Base-by-base conservation (phyloP, 345 rosid species). In the Salix koriyanagi region DNA sequence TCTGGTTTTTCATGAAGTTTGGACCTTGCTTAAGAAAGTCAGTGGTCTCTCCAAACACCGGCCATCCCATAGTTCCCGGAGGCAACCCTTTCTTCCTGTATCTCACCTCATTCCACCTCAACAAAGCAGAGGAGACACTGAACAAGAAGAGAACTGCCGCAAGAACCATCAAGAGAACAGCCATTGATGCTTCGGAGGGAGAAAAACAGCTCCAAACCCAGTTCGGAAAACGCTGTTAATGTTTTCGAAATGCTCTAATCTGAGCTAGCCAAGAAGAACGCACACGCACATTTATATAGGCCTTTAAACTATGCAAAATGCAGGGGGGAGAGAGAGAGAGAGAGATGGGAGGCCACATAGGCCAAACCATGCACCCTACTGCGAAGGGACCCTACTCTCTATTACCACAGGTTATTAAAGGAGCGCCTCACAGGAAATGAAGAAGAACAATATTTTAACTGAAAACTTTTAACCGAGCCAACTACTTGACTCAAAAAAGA, bases 21-120 rank as follows among this genome's bases (percentile, higher is more conserved):
- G 98, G 98, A 1, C 98, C 98, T 64, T 86, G 91, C 70, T 82
- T 88, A 56, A 92, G 89, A 41, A 94, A 92, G 79, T 92, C 91
- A 2, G 91, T 86, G 21, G 97, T 94, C 85, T 94, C 92, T 4
- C 97, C 98, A 72, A 90, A 86, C 77, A 92, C 58, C 14, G 97
- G 98, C 97, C 96, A 94, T 1, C 98, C 98, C 98, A 92, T 90
- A n/a, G 91, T 88, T 28, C 98, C 98, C 2, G 91, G 93, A 50
- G 98, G 98, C 85, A 94, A 80, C 9, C 89, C 86, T 71, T 87
- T 87, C 79, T 83, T 88, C 67, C 79, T 79, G 82, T 86, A 92
- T 32, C 84, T 85, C 76, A 90, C 71, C 81, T 90, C 89, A 82
- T 91, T 90, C 97, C 96, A 89, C 82, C 84, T 88, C 73, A 91